phyloP scores from a whole-genome alignment of 78 protist genomes.

The Salpingoeca rosetta region DNA sequence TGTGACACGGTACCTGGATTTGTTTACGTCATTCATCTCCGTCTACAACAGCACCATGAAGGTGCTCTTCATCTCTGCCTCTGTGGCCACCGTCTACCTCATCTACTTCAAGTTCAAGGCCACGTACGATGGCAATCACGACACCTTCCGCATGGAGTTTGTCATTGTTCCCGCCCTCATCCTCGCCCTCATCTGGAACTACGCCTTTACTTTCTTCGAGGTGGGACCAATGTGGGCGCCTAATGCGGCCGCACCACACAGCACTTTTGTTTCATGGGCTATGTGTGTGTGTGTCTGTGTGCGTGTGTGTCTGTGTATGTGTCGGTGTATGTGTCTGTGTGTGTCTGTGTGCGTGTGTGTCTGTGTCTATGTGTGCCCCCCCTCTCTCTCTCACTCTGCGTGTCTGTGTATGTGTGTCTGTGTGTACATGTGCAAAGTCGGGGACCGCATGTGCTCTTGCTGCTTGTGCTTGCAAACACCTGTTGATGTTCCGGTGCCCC shows the following conservation, averaged over 20 bases:
- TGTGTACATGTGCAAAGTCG: too few relatives aligned
- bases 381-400: too few relatives aligned
- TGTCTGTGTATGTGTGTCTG: too few relatives aligned
- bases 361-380: too few relatives aligned
- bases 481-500: neutral
- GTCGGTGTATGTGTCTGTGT: too few relatives aligned
- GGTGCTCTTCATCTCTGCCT: conserved; percentile 63
- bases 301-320: too few relatives aligned
- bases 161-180: conserved; percentile 53
- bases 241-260: too few relatives aligned
- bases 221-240: too few relatives aligned
- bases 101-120: conserved; percentile 41
- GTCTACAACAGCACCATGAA: conserved; percentile 70
- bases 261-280: too few relatives aligned
- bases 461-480: neutral
- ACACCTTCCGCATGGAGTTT: conserved; percentile 50
- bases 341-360: too few relatives aligned
- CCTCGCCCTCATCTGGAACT: conserved; percentile 50
- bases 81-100: conserved; percentile 55
- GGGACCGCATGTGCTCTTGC: neutral
- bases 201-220: neutral
- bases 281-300: too few relatives aligned
- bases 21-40: conserved; percentile 37
- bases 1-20: conserved; percentile 69
- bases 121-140: conserved; percentile 68